These are phyloP conservation scores for Endocalyx cinctus DNA, from an alignment of 2,329 filamentous ascomycete species.

Conservation along the genomic window DNA sequence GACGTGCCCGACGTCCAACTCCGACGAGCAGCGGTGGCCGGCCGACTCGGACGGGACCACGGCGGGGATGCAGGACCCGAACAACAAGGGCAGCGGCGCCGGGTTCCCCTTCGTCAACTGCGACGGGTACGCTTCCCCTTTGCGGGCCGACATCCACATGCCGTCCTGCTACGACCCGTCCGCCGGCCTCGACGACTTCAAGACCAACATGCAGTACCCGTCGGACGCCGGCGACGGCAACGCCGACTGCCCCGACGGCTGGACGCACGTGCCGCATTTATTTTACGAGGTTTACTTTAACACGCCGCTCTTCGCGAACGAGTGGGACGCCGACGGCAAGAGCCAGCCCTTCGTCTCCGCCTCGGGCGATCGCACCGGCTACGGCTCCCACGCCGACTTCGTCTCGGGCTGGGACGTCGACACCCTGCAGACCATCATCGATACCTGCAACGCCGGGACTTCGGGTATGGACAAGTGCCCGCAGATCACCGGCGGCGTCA, in stretches of 20 bases:
- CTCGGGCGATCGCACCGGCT: constrained; percentile 67
- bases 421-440: constrained; percentile 60
- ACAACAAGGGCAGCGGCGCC: constrained; percentile 49
- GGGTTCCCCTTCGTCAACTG: constrained; percentile 67
- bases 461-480: constrained; percentile 58
- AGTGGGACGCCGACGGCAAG: constrained; percentile 47
- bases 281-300: constrained; percentile 57
- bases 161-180: constrained; percentile 67
- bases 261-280: constrained; percentile 49
- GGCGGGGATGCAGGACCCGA: constrained; percentile 49
- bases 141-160: constrained; percentile 63
- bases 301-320: constrained; percentile 44
- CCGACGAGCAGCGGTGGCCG: constrained; percentile 47
- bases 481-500: constrained; percentile 47
- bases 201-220: constrained; percentile 63
- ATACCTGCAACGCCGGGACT: constrained; percentile 57
- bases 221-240: constrained; percentile 40
- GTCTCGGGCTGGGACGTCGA: constrained; percentile 64
- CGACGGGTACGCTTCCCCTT: constrained; percentile 54
- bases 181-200: constrained; percentile 52
- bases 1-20: constrained; percentile 51
- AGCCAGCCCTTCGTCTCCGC: constrained; percentile 61
- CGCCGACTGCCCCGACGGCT: constrained; percentile 49
- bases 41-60: constrained; percentile 45
- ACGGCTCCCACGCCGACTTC: constrained; percentile 67